Base-by-base conservation (phyloP, 2,329 filamentous ascomycete genomes). In the Arthrobotrys sphaeroides region DNA sequence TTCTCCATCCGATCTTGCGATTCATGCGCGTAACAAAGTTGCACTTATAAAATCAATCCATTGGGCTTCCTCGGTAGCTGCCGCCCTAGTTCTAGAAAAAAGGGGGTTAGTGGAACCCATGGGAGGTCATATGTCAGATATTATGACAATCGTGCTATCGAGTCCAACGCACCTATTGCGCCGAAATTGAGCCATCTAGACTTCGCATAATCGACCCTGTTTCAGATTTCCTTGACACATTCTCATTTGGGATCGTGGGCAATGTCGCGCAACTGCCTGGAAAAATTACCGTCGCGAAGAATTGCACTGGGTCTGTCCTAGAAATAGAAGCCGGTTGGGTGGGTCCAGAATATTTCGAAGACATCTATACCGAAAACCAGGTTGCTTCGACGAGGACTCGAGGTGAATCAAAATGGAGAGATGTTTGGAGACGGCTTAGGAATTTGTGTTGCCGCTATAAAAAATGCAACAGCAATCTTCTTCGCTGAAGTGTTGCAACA, bases 11-110 rank as follows among this genome's bases (percentile, higher is more conserved):
- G 51, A 55, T 55, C 51, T 24, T 38, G 36, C 7, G 51, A 36
- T 55, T 55, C 51, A 55, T 55, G 51, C 51, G 38, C 51, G 51
- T 55, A 38, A 38, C 51, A 55, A 24, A 55, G 28, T 55, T 38
- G 5, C 18, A 55, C 28, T n/a, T 33, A 24, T n/a, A 38, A 33
- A 55, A 36, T n/a, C 18, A 28, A 38, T 18, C 24, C n/a, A n/a
- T n/a, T n/a, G n/a, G 9, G 3, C 9, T 24, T 16, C 31, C 16
- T 22, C 18, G 31, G 51, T 20, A 38, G 51, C 31, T 38, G n/a
- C 51, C 28, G 51, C 51, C 51, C 51, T 38, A 18, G 51, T 55
- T 9, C 18, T 13, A 20, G 13, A 18, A 24, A 38, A 55, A 55
- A n/a, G 31, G 51, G 31, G 31, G 2, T 6, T 13, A 18, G 51